Base-by-base conservation (phyloP, 164 flowering plant genomes). In the Malania oleifera region DNA sequence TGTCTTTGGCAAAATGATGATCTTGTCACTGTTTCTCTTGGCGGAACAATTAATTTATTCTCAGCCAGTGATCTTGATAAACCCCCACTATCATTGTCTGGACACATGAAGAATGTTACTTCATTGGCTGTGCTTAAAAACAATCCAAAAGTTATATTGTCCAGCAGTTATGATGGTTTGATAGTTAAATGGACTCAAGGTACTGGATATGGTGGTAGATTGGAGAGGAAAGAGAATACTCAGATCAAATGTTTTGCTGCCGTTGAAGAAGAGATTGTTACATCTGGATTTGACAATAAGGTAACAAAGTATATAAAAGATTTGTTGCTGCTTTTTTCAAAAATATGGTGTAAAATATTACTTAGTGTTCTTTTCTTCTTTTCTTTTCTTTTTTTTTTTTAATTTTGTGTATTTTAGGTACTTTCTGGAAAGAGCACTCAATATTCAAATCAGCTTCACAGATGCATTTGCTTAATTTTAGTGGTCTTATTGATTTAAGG, bases 1-100 rank as follows among this genome's bases (percentile, higher is more conserved):
- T 83, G 97, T 61, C 85, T 95, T 54, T 95, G 99, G 99, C 88
- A 73, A 67, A 95, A 89, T 70, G 84, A 91, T 64, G 72, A 81
- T 70, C 73, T 91, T 58, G 88, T 91, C 51, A 82, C 89, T 62
- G 83, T 93, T 69, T 93, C 99, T 63, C 97, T 95, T 59, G 96
- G 95, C 65, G 99, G 97, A 38, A 80, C 80, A 43, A 79, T 95
- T 34, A 77, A 56, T 71, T 28, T 95, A 62, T 95, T 72, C 67
- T 86, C 91, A 44, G 93, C 95, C 25, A 78, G 67, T 75, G 91
- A 95, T 76, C 89, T 78, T 51, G 96, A 85, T 55, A 83, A 84
- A 69, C 52, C 65, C 46, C 96, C 97, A 19, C 3, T 74, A 23
- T 52, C 74, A 44, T 72, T 91, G 46, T 88, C 95, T 59, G 99